A percentile compares a stretch with the other conserved stretches of the same genome.
phyloP scores from a whole-genome alignment of 2,329 filamentous ascomycete species.

The Phyllosticta citrichinensis region DNA sequence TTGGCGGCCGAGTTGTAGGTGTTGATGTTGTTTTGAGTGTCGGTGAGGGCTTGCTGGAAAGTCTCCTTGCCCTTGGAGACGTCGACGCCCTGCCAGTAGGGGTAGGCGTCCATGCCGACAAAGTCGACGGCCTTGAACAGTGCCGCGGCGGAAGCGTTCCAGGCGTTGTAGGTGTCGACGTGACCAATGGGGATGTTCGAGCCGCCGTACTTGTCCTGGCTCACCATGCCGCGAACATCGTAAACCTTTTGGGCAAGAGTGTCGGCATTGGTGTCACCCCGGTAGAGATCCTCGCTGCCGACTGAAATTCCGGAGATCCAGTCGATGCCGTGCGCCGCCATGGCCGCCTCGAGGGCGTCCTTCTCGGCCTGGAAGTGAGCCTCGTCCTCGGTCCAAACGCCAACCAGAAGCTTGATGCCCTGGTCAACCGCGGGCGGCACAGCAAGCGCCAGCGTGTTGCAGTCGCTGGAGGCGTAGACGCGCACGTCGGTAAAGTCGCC shows the following conservation, averaged over 20 bases:
- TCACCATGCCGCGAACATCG: constrained; percentile 19
- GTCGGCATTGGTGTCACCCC: constrained; percentile 23
- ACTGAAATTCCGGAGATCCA: constrained; percentile 28
- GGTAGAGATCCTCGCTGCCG: constrained; percentile 50
- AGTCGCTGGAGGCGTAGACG: constrained; percentile 21
- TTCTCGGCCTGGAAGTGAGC: constrained; percentile 25
- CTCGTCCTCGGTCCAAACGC: constrained; percentile 24
- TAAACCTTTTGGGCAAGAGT: constrained; percentile 18
- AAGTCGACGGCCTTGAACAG: constrained; percentile 29
- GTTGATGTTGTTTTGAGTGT: constrained; percentile 21
- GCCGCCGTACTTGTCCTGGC: constrained; percentile 12
- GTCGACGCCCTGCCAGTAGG: constrained; percentile 26
- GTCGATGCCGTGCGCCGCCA: constrained; percentile 24
- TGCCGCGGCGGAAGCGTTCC: constrained; percentile 25
- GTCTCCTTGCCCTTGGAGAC: constrained; percentile 23
- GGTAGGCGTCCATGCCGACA: constrained; percentile 27
- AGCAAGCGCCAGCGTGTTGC: constrained; percentile 15
- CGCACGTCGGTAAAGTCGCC: constrained; percentile 19
- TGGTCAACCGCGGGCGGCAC: constrained; percentile 26
- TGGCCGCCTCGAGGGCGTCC: constrained; percentile 21
- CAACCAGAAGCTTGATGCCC: constrained; percentile 27
- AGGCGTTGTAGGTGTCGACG: constrained; percentile 29
- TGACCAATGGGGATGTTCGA: constrained; percentile 20
- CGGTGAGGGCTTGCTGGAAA: constrained; percentile 20
- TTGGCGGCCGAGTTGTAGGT: constrained; percentile 17